Conservation (phyloP, 2,329 filamentous ascomycete species). For the Sporothrix pallida region DNA sequence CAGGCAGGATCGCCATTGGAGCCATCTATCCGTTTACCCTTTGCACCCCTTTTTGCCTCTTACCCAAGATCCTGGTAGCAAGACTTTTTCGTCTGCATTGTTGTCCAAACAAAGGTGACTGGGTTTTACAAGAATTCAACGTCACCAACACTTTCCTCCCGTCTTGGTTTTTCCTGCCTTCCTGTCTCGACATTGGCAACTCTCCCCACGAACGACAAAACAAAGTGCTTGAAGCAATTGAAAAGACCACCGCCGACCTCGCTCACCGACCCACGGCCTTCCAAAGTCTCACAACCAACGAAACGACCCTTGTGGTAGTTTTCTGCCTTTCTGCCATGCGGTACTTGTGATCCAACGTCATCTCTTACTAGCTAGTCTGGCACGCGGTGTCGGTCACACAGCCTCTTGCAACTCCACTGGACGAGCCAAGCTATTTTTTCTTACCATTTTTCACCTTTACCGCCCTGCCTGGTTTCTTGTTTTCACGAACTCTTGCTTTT, state of each 20-base stretch:
- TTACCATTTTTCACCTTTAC: not conserved
- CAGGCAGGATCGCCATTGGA: slow-evolving; percentile 4
- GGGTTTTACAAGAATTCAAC: not conserved
- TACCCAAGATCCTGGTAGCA: not conserved
- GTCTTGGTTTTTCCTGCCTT: not conserved
- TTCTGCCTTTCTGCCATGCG: not conserved
- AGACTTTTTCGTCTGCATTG: not conserved
- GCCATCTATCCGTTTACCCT: slow-evolving; percentile 6
- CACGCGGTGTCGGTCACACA: not conserved
- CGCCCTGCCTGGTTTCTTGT: not conserved
- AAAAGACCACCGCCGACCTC: not conserved
- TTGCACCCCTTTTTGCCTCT: not conserved
- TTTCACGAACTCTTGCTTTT: not conserved
- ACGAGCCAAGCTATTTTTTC: not conserved
- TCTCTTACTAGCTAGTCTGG: not conserved
- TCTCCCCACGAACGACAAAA: not conserved
- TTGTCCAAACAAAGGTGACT: not conserved
- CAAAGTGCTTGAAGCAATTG: not conserved
- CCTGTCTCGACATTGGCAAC: not conserved
- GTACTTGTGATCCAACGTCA: slow-evolving; percentile 10
- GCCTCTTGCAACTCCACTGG: slow-evolving; percentile 16
- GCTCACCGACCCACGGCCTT: not conserved
- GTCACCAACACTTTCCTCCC: not conserved
- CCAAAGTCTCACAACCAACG: slow-evolving; percentile 1
- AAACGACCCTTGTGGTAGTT: not conserved